These are phyloP conservation scores for Naegleria fowleri DNA, from an alignment of 208 protist genomes.

Conservation along the genomic window DNA sequence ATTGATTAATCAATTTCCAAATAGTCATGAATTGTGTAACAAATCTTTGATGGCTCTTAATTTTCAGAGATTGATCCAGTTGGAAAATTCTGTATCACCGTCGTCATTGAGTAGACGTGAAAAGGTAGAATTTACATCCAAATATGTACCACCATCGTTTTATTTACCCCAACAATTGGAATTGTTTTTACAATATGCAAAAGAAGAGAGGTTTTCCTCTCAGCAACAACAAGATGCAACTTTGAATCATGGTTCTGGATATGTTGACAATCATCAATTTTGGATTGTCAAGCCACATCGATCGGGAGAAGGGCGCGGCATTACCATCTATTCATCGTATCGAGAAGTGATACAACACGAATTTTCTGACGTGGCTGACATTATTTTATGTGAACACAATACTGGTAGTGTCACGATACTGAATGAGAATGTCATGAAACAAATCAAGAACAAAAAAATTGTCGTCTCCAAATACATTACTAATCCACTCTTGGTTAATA, in stretches of 20 bases:
- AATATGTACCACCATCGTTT: slow-evolving; percentile 2
- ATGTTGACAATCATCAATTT: no score
- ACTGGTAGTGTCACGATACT: no score
- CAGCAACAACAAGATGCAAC: no score
- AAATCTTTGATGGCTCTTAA: background rate
- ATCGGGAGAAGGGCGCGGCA: background rate
- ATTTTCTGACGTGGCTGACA: background rate
- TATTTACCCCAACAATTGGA: slow-evolving; percentile 2
- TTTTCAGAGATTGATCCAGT: background rate
- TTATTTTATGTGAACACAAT: no score
- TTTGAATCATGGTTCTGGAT: no score
- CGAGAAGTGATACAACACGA: background rate
- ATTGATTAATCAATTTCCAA: slow-evolving; percentile 23
- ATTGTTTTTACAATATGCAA: background rate
- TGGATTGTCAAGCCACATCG: background rate
- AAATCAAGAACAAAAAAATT: background rate
- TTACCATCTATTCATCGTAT: background rate
- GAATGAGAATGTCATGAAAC: background rate
- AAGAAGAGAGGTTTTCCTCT: background rate
- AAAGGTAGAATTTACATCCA: background rate
- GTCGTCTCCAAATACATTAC: slow-evolving; percentile 86
- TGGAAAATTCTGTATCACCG: background rate
- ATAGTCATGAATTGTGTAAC: slow-evolving; percentile 8
- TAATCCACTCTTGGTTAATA: slow-evolving; percentile 77
- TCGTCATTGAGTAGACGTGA: no score